Percentiles rank a stretch among this genome's conserved stretches.
These are phyloP conservation scores for Aspergillus ochraceus DNA, from an alignment of 2,329 filamentous ascomycete genomes.

Conservation along the genomic window DNA sequence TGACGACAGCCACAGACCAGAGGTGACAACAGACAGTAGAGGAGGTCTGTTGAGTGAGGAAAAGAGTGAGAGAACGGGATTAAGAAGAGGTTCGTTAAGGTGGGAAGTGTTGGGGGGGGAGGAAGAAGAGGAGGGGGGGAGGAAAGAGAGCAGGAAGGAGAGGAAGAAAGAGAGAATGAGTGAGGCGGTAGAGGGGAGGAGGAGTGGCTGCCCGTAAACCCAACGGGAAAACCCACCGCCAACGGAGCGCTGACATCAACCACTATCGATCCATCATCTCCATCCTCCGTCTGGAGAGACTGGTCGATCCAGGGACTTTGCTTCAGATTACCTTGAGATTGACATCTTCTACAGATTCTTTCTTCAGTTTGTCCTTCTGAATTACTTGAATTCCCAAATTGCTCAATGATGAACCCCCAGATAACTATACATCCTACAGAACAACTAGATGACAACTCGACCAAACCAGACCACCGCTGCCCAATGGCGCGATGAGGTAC, in stretches of 20 bases:
- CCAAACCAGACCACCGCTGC: not conserved
- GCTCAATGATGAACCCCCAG: no score
- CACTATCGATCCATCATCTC: not conserved
- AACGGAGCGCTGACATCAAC: slow-evolving; percentile 23
- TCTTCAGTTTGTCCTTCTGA: no score
- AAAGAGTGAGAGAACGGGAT: slow-evolving; percentile 3
- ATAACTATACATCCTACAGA: no score
- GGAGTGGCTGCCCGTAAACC: slow-evolving; percentile 16
- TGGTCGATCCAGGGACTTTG: no score
- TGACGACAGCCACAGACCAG: slow-evolving; percentile 7
- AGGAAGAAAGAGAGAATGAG: slow-evolving; percentile 11
- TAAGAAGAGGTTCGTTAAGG: slow-evolving; percentile 9
- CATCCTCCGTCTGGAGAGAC: no score
- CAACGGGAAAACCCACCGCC: slow-evolving; percentile 6
- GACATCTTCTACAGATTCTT: no score
- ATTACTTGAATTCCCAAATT: no score
- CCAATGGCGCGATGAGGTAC: not conserved
- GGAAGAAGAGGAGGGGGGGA: slow-evolving; percentile 14
- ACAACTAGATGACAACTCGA: no score
- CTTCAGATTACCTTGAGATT: no score
- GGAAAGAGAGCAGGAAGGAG: slow-evolving; percentile 12
- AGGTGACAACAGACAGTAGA: slow-evolving; percentile 15
- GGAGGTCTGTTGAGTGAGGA: slow-evolving; percentile 11
- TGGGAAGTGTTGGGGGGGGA: slow-evolving; percentile 1
- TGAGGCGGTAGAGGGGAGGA: slow-evolving; percentile 14